Evolutionary conservation across 2,329 filamentous ascomycete genomes (phyloP), one percentile per base, ranked within the genome.

Genomic region (Didymella pomorum): DNA sequence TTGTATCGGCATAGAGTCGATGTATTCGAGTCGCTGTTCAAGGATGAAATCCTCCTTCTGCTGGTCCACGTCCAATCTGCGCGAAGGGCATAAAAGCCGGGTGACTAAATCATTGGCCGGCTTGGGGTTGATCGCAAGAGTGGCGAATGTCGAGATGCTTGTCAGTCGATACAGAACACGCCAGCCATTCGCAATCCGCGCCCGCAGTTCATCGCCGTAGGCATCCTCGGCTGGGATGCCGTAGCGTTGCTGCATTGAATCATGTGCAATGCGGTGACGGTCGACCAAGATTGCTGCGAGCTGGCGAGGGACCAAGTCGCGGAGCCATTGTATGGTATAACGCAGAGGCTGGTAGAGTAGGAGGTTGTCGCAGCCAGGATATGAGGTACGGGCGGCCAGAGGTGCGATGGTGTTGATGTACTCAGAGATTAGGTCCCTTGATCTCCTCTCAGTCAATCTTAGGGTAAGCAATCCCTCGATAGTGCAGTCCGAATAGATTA

Each of bases 241-340:
- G 54, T 71, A 68, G 35, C 66, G 60, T 41, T 54, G 51, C 26
- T 64, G 47, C 21, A 56, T 45, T 54, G 61, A 60, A 18, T 67
- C 56, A 44, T 70, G 56, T n/a, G 64, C 56, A 47, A 69, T 65
- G 21, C 68, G 63, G 51, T 75, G 67, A 25, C 66, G 60, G 47
- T 75, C 72, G 5, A 75, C 66, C 23, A 74, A 33, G 18, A 73
- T 67, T 4, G 70, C 62, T 1, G 74, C 72, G 33, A 76, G 60
- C 9, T 72, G 71, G 23, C 61, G 61, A 9, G 69, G 70, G 48
- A 76, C 68, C 14, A 75, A 60, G 10, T 58, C 60, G 35, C 66
- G 67, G 2, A 76, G 61, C 69, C 68, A 73, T 29, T 49, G 12
- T 1, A 72, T 42, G 9, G 58, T 37, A 14, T 60, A 47, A 48